phyloP scores from a whole-genome alignment of 139 green algal genomes.

The Pseudopediastrum boryanum region DNA sequence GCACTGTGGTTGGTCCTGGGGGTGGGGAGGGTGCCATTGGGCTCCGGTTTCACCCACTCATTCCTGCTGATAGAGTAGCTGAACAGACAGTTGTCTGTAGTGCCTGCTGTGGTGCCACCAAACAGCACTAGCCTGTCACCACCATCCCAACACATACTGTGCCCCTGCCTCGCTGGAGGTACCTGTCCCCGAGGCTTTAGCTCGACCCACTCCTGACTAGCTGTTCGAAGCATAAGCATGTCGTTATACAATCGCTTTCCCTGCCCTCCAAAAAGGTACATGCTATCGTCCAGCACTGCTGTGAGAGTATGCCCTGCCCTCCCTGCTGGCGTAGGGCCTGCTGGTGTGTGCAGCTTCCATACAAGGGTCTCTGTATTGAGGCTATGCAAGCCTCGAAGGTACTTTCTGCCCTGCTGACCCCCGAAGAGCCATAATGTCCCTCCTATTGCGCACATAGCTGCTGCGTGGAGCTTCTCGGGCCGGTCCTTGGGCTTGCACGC shows the following conservation, averaged over 20 bases:
- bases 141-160: conserved; percentile 49
- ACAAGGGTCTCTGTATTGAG: conserved; percentile 45
- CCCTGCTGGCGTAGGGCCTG: conserved; percentile 21
- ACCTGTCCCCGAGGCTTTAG: conserved; percentile 12
- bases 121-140: conserved; percentile 50
- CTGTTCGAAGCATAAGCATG: conserved; percentile 43
- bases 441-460: conserved; percentile 34
- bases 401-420: conserved; percentile 55
- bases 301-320: conserved; percentile 34
- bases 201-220: conserved; percentile 29
- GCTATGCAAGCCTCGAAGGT: conserved; percentile 43
- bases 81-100: conserved; percentile 43
- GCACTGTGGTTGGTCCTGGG: conserved; percentile 54
- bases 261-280: conserved; percentile 61
- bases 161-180: conserved; percentile 43
- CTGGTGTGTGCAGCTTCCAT: conserved; percentile 35
- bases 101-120: conserved; percentile 43
- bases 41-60: conserved; percentile 37
- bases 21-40: conserved; percentile 35
- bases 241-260: conserved; percentile 60
- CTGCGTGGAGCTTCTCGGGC: conserved; percentile 48
- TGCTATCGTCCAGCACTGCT: conserved; percentile 17
- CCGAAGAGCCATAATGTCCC: conserved; percentile 48
- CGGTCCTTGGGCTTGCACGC: conserved; percentile 38
- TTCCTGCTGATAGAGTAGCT: conserved; percentile 44